phyloP scores from a whole-genome alignment of 345 rosid genomes.

The Ricinus communis region DNA sequence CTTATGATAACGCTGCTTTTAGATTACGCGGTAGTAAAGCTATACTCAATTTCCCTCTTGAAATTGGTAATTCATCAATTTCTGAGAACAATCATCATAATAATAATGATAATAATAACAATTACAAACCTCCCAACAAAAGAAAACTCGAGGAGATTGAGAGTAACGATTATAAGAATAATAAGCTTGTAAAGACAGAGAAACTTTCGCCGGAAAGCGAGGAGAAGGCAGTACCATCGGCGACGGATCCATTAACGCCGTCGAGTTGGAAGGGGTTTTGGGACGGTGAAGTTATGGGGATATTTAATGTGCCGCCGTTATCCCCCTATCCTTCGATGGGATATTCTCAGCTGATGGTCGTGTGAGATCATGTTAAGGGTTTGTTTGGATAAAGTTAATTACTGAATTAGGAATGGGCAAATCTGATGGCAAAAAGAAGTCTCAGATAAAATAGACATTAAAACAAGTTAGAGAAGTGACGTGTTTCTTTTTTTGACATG shows the following conservation, averaged over 20 bases:
- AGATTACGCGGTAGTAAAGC: slow-evolving; percentile 84
- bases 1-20: slow-evolving; percentile 88
- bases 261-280: slow-evolving; percentile 87
- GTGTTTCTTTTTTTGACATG: background rate
- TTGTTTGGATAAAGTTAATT: background rate
- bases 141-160: slow-evolving; percentile 34
- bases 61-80: slow-evolving; percentile 34
- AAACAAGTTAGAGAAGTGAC: background rate
- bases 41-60: slow-evolving; percentile 87
- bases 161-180: background rate
- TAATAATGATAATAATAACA: too few relatives aligned
- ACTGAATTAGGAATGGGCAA: background rate
- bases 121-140: slow-evolving; percentile 32
- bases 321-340: slow-evolving; percentile 59
- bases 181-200: slow-evolving; percentile 19
- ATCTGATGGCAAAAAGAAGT: slow-evolving; percentile 11
- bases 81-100: background rate
- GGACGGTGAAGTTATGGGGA: slow-evolving; percentile 62
- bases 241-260: slow-evolving; percentile 72
- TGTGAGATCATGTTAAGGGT: slow-evolving; percentile 17
- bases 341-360: slow-evolving; percentile 39
- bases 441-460: background rate
- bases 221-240: background rate
- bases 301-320: slow-evolving; percentile 74
- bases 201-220: slow-evolving; percentile 17